These are phyloP conservation scores for Cornus suecica DNA, from an alignment of 148 eudicot species.

Conservation along the genomic window DNA sequence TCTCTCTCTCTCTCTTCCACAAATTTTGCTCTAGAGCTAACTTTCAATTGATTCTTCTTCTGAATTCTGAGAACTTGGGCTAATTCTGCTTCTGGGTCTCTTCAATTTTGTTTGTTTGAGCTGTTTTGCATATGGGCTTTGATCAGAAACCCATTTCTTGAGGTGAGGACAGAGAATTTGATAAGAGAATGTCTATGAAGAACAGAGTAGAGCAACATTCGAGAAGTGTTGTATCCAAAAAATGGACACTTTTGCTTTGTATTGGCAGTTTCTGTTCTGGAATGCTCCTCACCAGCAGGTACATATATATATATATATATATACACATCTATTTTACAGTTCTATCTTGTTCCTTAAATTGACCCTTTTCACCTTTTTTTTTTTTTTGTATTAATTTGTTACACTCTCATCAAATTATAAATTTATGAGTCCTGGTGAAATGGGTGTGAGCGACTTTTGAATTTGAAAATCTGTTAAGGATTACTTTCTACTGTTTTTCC, in stretches of 20 bases:
- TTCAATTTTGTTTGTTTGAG: background rate
- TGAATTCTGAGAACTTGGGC: background rate
- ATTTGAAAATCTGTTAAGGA: background rate
- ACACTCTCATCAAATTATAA: too few relatives aligned
- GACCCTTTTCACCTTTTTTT: background rate
- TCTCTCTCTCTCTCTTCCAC: conserved; percentile 14
- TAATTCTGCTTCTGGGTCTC: conserved; percentile 10
- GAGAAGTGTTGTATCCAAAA: conserved; percentile 37
- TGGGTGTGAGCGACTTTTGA: background rate
- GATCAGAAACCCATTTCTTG: background rate
- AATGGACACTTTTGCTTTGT: conserved; percentile 52
- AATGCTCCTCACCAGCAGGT: conserved; percentile 61
- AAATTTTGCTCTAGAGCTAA: background rate
- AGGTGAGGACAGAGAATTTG: conserved; percentile 9
- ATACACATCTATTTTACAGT: conserved; percentile 2
- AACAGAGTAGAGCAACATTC: conserved; percentile 43
- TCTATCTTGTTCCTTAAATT: background rate
- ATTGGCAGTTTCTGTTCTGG: conserved; percentile 62
- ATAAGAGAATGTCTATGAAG: conserved; percentile 50
- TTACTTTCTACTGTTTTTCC: background rate
- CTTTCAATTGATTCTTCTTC: conserved; percentile 8
- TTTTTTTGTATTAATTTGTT: conserved; percentile 4
- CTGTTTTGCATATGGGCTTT: background rate
- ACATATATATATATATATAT: conserved; percentile 18
- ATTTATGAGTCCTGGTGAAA: background rate